A percentile compares a stretch with the other conserved stretches of the same genome.
Conservation (phyloP, 192 early-diverging fungal species). For the Phycomyces blakesleeanus region DNA sequence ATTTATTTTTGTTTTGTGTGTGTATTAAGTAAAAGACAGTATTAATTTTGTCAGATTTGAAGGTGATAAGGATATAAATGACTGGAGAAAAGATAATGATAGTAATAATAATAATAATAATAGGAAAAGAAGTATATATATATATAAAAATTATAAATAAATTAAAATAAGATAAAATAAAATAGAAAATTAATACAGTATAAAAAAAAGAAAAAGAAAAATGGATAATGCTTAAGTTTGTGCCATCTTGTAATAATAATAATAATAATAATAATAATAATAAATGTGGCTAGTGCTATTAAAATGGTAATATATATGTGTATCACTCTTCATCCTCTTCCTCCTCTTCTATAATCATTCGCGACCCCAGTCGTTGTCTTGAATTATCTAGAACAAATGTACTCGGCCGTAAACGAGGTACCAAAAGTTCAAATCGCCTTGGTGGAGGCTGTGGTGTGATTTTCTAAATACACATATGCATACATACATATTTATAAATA, state of each 20-base stretch:
- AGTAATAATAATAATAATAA: too few relatives aligned
- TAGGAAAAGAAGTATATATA: too few relatives aligned
- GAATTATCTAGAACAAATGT: constrained; percentile 8
- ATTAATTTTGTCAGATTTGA: neutral
- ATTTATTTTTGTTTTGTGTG: neutral
- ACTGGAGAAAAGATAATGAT: too few relatives aligned
- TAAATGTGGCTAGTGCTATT: too few relatives aligned
- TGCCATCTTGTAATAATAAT: too few relatives aligned
- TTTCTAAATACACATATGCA: neutral
- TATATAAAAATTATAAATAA: too few relatives aligned
- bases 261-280: too few relatives aligned
- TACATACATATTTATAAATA: neutral
- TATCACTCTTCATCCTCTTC: constrained; percentile 27
- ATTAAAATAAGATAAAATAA: too few relatives aligned
- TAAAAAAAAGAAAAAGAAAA: too few relatives aligned
- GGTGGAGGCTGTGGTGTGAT: neutral
- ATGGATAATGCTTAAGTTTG: too few relatives aligned
- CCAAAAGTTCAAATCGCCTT: constrained; percentile 3
- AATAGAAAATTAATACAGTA: too few relatives aligned
- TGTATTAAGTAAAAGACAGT: neutral
- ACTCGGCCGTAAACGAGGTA: constrained; percentile 11
- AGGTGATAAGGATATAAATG: neutral
- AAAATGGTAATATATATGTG: neutral
- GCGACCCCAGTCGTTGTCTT: constrained; percentile 15
- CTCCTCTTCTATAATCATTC: constrained; percentile 35